Base-by-base conservation (phyloP, 202 grass and related monocot species). In the Elaeis oleifera region DNA sequence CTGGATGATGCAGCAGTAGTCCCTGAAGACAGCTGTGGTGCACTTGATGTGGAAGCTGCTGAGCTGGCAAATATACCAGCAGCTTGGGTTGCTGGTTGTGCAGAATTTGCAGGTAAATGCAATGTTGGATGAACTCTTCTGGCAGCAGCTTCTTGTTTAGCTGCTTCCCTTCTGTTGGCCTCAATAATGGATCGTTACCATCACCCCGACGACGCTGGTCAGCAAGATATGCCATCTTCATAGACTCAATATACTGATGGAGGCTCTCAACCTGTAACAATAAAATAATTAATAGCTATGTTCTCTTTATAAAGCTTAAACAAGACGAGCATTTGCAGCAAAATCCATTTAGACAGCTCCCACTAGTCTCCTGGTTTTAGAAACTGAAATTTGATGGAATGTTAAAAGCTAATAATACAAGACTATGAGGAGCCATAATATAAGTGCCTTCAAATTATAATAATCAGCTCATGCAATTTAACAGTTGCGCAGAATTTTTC, bases 41-140 rank as follows among this genome's bases (percentile, higher is more conserved):
- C 74, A 72, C 68, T 89, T 61, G 77, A 67, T 31, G 54, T 63
- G 68, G 84, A 65, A 48, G 71, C 59, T 24, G 9, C 39, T 52
- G 59, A 54, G 29, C 25, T 56, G 5, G 49, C 19, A 25, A 54
- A 54, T 1, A 20, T 29, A n/a, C 70, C 25, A 64, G 69, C 63
- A 56, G 53, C 44, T 71, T 87, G 90, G 48, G 78, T 54, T 18
- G 74, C 78, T 65, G 84, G 71, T 62, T 88, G 82, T 61, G 63
- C 51, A 81, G 76, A 67, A 54, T 31, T 74, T 74, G 92, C 58
- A 77, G 92, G 80, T 39, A 97, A 68, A 81, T 97, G 88, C 73
- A 97, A 67, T 55, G 92, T 97, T 59, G 88, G 92, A 73, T 97
- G 88, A 23, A 97, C 82, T 74, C 84, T 90, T 83, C 61, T 83